These are phyloP conservation scores for Botrytis galanthina DNA, from an alignment of 2,329 filamentous ascomycete genomes.

Conservation along the genomic window DNA sequence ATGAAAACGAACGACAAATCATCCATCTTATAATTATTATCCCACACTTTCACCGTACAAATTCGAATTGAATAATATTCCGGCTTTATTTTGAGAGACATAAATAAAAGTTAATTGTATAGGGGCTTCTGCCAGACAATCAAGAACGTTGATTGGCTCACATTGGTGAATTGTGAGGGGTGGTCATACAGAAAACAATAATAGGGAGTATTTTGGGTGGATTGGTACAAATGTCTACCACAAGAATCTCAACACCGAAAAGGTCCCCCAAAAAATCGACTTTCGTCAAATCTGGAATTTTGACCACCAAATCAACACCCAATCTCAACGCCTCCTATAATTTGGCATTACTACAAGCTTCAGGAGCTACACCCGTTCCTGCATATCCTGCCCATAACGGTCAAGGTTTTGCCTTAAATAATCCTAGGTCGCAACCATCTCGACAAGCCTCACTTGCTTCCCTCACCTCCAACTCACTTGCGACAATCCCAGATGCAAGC, in stretches of 20 bases:
- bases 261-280: slow-evolving; percentile 18
- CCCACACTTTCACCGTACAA: not conserved
- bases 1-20: not conserved
- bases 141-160: slow-evolving; percentile 7
- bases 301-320: slow-evolving; percentile 54
- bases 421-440: slow-evolving; percentile 29
- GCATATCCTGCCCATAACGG: slow-evolving; percentile 9
- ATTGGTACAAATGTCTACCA: slow-evolving; percentile 11
- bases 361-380: slow-evolving; percentile 9
- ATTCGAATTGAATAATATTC: not conserved
- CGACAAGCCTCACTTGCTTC: slow-evolving; percentile 72
- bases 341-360: slow-evolving; percentile 19
- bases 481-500: slow-evolving; percentile 64
- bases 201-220: slow-evolving; percentile 1
- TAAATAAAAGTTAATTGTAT: not conserved
- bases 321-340: slow-evolving; percentile 49
- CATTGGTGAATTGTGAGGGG: slow-evolving; percentile 7
- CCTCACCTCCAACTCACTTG: slow-evolving; percentile 61
- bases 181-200: not conserved
- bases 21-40: not conserved
- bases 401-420: slow-evolving; percentile 5
- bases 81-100: not conserved
- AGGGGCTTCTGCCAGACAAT: not conserved
- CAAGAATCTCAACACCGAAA: slow-evolving; percentile 10
- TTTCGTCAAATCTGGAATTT: slow-evolving; percentile 17